A percentile compares a stretch with the other conserved stretches of the same genome.
Evolutionary conservation across 495 filamentous ascomycete species (phyloP).

Genomic region (Barbatosphaeria neglecta): DNA sequence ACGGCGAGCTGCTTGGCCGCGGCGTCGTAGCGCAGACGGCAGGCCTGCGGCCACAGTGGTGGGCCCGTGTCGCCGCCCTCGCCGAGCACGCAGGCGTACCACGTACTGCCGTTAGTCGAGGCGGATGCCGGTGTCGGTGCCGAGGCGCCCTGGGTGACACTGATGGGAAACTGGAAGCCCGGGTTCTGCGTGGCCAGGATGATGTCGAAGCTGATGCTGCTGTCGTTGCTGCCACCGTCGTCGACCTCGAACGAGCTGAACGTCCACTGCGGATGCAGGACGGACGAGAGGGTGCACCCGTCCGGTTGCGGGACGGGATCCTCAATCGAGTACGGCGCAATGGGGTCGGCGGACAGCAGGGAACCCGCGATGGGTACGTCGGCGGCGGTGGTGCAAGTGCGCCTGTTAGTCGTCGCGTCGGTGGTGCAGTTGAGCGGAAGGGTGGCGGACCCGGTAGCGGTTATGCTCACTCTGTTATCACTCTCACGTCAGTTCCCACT

Average conservation of each 20-base stretch:
- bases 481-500: background rate
- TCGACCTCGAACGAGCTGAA: slow-evolving; percentile 12
- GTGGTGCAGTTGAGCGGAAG: background rate
- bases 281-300: slow-evolving; percentile 17
- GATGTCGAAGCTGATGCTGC: slow-evolving; percentile 13
- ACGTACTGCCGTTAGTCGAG: background rate
- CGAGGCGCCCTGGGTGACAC: slow-evolving; percentile 1
- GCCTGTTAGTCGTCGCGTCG: too few species aligned
- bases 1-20: slow-evolving; percentile 3
- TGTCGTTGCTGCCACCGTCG: slow-evolving; percentile 4
- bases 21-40: slow-evolving; percentile 7
- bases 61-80: slow-evolving; percentile 1
- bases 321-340: slow-evolving; percentile 14
- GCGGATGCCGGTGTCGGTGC: background rate
- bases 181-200: slow-evolving; percentile 8
- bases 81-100: slow-evolving; percentile 12
- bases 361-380: slow-evolving; percentile 2
- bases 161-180: slow-evolving; percentile 9
- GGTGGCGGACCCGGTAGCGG: background rate
- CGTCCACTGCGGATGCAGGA: slow-evolving; percentile 12
- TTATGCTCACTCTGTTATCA: background rate
- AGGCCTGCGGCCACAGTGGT: slow-evolving; percentile 9
- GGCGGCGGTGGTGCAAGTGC: background rate
- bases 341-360: slow-evolving; percentile 1
- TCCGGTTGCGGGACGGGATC: slow-evolving; percentile 11